phyloP scores from a whole-genome alignment of 805 yeast genomes.

The Wickerhamomyces bovis region DNA sequence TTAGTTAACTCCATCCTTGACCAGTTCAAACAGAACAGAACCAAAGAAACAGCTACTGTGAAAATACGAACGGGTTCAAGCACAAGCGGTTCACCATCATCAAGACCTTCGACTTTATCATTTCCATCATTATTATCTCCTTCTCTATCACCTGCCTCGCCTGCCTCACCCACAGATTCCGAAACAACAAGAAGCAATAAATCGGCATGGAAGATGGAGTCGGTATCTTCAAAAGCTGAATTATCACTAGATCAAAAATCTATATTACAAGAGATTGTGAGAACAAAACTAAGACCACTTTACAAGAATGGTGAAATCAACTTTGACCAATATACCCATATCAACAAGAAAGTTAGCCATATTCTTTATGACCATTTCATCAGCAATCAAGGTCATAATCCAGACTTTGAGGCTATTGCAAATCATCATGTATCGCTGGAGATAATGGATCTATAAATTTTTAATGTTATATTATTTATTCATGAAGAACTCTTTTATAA shows the following conservation, averaged over 20 bases:
- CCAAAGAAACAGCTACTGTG: neutral
- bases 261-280: slow-evolving; percentile 50
- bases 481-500: neutral
- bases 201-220: slow-evolving; percentile 8
- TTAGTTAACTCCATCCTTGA: slow-evolving; percentile 16
- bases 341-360: slow-evolving; percentile 61
- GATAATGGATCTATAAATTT: slow-evolving; percentile 5
- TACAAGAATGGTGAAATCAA: slow-evolving; percentile 32
- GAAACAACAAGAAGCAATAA: neutral
- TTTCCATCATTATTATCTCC: slow-evolving; percentile 5
- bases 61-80: neutral
- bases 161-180: slow-evolving; percentile 2
- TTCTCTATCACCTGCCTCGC: slow-evolving; percentile 7
- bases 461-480: neutral
- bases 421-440: slow-evolving; percentile 8
- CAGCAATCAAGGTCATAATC: slow-evolving; percentile 4
- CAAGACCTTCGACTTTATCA: neutral
- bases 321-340: slow-evolving; percentile 44
- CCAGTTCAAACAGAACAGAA: slow-evolving; percentile 15
- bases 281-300: slow-evolving; percentile 44
- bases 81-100: neutral
- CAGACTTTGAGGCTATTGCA: slow-evolving; percentile 17
- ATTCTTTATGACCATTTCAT: slow-evolving; percentile 39
- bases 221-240: slow-evolving; percentile 1
- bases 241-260: slow-evolving; percentile 41